Evolutionary conservation across 1,139 yeast genomes (phyloP), one percentile per base, ranked within the genome.

Genomic region (Pichia sp.): DNA sequence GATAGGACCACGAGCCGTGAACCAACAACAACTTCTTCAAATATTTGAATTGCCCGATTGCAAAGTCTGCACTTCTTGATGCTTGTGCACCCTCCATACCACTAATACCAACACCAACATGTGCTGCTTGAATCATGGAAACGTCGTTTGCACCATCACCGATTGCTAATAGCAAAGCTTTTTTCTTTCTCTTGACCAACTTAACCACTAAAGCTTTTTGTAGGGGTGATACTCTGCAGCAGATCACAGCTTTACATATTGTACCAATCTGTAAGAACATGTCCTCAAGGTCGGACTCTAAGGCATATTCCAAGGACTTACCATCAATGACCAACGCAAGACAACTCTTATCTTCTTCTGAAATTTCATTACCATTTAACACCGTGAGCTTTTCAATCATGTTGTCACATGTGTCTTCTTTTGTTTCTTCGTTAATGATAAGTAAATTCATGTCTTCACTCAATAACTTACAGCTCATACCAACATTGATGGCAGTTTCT

Each of bases 61-160:
- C 88, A 42, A 91, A 77, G 66, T 93, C 99, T 0, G 99, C 98
- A 59, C 94, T 80, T 59, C 98, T 72, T 0, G 98, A 97, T 8
- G 98, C 98, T 60, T 93, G 99, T 87, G 88, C 88, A 50, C 99
- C 99, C 63, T 93, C 98, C 85, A 86, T 84, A 50, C 99, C 99
- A 53, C 93, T 85, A 48, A 91, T 91, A 56, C 99, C 99, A 30
- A 91, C 94, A 42, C 99, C 99, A 34, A 91, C 95, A 59, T 91
- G 96, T 0, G 98, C 98, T 12, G 97, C 96, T 60, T 91, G 98
- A 49, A 91, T 91, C 99, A 91, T 91, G 30, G 95, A 84, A 22
- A 91, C 98, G 64, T 91, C 99, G 55, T 91, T 91, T 4, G 98
- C 96, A 49, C 98, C 99, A 62, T 91, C 99, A 36, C 99, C 99